Evolutionary conservation across 345 rosid genomes (phyloP), one percentile per base, ranked within the genome.

Genomic region (Psidium guajava): DNA sequence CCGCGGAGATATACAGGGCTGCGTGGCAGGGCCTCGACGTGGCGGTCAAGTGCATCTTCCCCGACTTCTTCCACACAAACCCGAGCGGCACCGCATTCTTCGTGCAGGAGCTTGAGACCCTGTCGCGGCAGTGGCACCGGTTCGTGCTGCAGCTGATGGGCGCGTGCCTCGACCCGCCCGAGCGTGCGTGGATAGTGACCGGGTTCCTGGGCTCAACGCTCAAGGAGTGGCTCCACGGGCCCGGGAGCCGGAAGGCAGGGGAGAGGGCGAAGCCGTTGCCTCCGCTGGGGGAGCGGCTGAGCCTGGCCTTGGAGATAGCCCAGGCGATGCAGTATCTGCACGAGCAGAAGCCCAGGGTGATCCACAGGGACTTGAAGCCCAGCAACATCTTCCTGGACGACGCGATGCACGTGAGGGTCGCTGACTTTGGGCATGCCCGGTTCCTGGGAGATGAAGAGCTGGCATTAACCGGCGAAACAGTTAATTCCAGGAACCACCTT

Each of bases 251-350:
- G 75, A 77, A 69, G 36, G 88, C 59, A 82, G 89, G 91, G 83
- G 86, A 42, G 15, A 52, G 92, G 86, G 75, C 22, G 6, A n/a
- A 82, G 5, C 91, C 93, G 1, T 58, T 93, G 55, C 94, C 96
- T 5, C 90, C 90, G 7, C n/a, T 94, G 3, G 54, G 82, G 49
- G 90, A 89, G 82, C 87, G 96, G 59, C 47, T 94, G 64, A 52
- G 22, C 4, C 88, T 58, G 84, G 93, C 94, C 0, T 9, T 91
- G 88, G 95, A 94, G 89, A 94, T 92, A 42, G 89, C 96, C 24
- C 94, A 90, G 83, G 95, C 92, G 16, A 92, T 94, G 94, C 94
- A 93, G 55, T 91, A 94, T 24, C 90, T 94, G 22, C 96, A 94
- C 86, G 92, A 90, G 83, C 96, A 94, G 83, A 90, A 85, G 52